Evolutionary conservation across 768 basidiomycete species (phyloP).

Genomic region (Lentinula edodes): DNA sequence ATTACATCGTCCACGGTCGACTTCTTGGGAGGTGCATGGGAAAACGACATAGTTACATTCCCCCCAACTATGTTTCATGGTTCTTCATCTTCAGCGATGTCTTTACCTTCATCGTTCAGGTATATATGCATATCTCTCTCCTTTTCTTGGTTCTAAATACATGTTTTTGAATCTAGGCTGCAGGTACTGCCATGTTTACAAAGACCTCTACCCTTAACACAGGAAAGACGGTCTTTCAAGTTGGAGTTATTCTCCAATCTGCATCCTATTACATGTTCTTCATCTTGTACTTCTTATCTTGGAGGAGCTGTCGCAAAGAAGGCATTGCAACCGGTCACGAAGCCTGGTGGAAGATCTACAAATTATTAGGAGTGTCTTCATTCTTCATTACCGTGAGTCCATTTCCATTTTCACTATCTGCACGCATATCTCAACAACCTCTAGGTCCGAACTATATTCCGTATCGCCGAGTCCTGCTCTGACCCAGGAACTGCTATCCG

Average conservation of each 20-base stretch:
- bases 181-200: conserved; percentile 16
- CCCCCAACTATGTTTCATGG: conserved; percentile 16
- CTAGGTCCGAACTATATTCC: conserved; percentile 25
- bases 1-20: conserved; percentile 25
- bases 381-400: conserved; percentile 19
- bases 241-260: conserved; percentile 18
- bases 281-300: conserved; percentile 10
- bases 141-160: neutral
- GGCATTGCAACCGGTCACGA: conserved; percentile 6
- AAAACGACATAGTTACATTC: conserved; percentile 16
- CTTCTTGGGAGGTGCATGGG: conserved; percentile 16
- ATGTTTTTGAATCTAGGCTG: conserved; percentile 9
- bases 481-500: conserved; percentile 10
- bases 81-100: conserved; percentile 23
- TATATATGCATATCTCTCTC: conserved; percentile 1
- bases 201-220: neutral
- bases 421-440: neutral
- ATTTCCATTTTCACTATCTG: neutral
- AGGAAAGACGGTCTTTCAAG: conserved; percentile 16
- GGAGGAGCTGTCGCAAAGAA: conserved; percentile 11
- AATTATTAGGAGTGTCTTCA: conserved; percentile 18
- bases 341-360: conserved; percentile 16
- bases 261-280: conserved; percentile 19
- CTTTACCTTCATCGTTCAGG: conserved; percentile 22
- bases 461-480: conserved; percentile 21